These are phyloP conservation scores for Aureobasidium pullulans DNA, from an alignment of 2,329 filamentous ascomycete genomes.

Conservation along the genomic window DNA sequence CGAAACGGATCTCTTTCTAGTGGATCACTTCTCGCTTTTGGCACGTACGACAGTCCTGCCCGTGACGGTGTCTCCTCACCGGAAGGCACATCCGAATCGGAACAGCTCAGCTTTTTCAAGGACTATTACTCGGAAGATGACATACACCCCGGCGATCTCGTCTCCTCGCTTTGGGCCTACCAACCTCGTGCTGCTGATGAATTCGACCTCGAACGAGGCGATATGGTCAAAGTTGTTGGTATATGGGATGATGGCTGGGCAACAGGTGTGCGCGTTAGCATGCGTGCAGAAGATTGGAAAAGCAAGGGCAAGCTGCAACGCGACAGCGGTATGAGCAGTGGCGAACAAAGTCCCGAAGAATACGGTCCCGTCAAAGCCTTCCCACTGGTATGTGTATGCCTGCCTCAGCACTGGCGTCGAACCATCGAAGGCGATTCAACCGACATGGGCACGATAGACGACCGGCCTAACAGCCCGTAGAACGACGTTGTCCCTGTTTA, in stretches of 20 bases:
- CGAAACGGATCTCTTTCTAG: slow-evolving; percentile 87
- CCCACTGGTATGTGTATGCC: slow-evolving; percentile 89
- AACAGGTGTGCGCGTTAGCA: slow-evolving; percentile 76
- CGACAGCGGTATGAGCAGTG: slow-evolving; percentile 88
- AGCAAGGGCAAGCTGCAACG: slow-evolving; percentile 59
- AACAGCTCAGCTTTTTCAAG: slow-evolving; percentile 93
- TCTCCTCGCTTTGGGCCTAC: slow-evolving; percentile 92
- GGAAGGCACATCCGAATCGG: slow-evolving; percentile 84
- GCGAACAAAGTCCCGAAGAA: slow-evolving; percentile 39
- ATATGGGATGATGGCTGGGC: slow-evolving; percentile 99
- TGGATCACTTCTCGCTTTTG: slow-evolving; percentile 55
- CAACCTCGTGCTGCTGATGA: slow-evolving; percentile 90
- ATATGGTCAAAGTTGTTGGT: slow-evolving; percentile 96
- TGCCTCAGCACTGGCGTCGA: slow-evolving; percentile 93
- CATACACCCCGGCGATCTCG: slow-evolving; percentile 83
- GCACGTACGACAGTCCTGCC: slow-evolving; percentile 62
- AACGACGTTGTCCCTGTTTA: slow-evolving; percentile 11
- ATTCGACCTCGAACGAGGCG: slow-evolving; percentile 84
- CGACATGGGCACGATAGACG: slow-evolving; percentile 18
- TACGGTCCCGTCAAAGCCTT: slow-evolving; percentile 90
- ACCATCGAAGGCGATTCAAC: slow-evolving; percentile 78
- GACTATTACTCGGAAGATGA: slow-evolving; percentile 98
- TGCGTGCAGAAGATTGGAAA: slow-evolving; percentile 86
- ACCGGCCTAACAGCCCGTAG: slow-evolving; percentile 10
- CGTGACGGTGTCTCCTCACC: slow-evolving; percentile 73